phyloP scores from a whole-genome alignment of 2,329 filamentous ascomycete species.

The Verticillium dahliae region DNA sequence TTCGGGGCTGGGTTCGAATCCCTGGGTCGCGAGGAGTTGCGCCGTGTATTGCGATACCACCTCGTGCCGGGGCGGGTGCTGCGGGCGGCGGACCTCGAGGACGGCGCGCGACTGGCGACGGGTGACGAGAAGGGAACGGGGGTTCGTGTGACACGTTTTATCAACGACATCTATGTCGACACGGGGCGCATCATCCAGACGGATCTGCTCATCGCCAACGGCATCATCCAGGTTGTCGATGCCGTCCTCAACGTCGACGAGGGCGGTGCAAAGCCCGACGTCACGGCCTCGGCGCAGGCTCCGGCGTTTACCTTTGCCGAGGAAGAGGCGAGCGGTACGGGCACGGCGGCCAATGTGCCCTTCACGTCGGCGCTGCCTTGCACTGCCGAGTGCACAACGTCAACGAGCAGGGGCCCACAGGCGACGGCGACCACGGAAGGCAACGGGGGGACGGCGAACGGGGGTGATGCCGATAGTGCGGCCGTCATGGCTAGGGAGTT shows the following conservation, averaged over 20 bases:
- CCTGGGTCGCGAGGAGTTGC: slow-evolving; percentile 4
- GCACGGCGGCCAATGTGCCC: slow-evolving; percentile 25
- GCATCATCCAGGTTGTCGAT: slow-evolving; percentile 53
- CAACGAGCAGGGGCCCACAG: not conserved
- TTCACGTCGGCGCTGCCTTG: slow-evolving; percentile 38
- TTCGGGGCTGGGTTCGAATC: slow-evolving; percentile 3
- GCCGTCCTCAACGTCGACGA: slow-evolving; percentile 34
- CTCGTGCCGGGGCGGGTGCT: slow-evolving; percentile 5
- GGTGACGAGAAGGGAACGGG: not conserved
- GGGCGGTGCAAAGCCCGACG: slow-evolving; percentile 20
- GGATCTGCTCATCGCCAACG: slow-evolving; percentile 51
- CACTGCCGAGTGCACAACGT: slow-evolving; percentile 22
- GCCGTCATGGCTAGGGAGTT: not conserved
- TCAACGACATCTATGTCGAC: slow-evolving; percentile 43
- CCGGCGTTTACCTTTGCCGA: slow-evolving; percentile 14
- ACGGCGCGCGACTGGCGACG: slow-evolving; percentile 3
- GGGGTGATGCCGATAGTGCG: slow-evolving; percentile 4
- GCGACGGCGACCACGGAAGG: not conserved
- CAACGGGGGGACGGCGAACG: not conserved
- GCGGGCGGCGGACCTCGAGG: slow-evolving; percentile 2
- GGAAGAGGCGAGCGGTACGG: slow-evolving; percentile 3
- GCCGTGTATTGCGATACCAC: slow-evolving; percentile 10
- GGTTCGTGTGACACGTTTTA: slow-evolving; percentile 7
- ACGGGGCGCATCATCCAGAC: slow-evolving; percentile 42
- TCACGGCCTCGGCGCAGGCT: slow-evolving; percentile 22